These are phyloP conservation scores for Fusarium guadeloupense DNA, from an alignment of 2,329 filamentous ascomycete genomes.

Conservation along the genomic window DNA sequence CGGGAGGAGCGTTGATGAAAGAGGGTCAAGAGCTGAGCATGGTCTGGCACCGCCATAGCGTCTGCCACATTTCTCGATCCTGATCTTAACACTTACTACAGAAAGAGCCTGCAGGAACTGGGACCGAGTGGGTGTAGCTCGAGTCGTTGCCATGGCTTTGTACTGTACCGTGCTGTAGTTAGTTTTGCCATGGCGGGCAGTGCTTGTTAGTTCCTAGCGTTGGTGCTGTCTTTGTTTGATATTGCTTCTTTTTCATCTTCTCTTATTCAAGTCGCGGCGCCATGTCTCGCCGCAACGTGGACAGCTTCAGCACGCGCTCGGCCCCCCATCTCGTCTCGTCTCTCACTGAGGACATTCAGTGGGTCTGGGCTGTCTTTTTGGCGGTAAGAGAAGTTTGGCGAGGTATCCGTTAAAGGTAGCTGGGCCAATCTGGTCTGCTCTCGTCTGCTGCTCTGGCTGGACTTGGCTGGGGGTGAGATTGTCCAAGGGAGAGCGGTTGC, in stretches of 20 bases:
- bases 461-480: conserved; percentile 33
- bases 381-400: conserved; percentile 28
- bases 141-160: conserved; percentile 36
- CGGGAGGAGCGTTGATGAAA: conserved; percentile 22
- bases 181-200: conserved; percentile 13
- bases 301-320: conserved; percentile 32
- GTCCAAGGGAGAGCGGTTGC: conserved; percentile 30
- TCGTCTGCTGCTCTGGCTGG: conserved; percentile 10
- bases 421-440: conserved; percentile 9
- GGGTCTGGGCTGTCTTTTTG: conserved; percentile 16
- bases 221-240: conserved; percentile 31
- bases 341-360: conserved; percentile 28
- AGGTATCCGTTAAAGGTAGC: conserved; percentile 16
- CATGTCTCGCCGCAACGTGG: conserved; percentile 40
- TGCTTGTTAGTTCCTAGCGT: conserved; percentile 25
- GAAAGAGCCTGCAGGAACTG: conserved; percentile 37
- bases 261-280: conserved; percentile 29
- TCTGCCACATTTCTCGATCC: conserved; percentile 22
- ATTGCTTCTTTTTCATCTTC: conserved; percentile 33
- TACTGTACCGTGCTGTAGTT: background rate
- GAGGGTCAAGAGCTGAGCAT: conserved; percentile 30
- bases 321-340: conserved; percentile 27
- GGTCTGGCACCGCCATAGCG: conserved; percentile 9
- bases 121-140: conserved; percentile 32
- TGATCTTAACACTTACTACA: conserved; percentile 21